A percentile compares a stretch with the other conserved stretches of the same genome.
phyloP scores from a whole-genome alignment of 495 filamentous ascomycete species.

The Thozetella sp. region DNA sequence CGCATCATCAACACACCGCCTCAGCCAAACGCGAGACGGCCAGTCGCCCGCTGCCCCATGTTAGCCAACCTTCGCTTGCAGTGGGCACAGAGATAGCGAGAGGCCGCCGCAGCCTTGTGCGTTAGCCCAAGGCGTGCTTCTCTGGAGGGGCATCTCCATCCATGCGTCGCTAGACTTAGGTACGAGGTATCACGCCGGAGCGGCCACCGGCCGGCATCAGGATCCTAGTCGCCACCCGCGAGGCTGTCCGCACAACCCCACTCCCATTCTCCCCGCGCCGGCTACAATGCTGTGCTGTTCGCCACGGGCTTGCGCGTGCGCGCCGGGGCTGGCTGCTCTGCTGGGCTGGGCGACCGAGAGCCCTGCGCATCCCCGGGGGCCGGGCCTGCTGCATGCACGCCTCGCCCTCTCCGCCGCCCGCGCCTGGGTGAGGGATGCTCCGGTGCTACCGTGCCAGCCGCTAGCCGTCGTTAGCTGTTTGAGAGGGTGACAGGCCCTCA shows the following conservation, averaged over 20 bases:
- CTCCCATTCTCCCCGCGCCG: background rate
- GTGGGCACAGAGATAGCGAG: background rate
- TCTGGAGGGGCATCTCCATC: background rate
- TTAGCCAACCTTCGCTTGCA: background rate
- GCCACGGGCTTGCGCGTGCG: background rate
- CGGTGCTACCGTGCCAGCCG: background rate
- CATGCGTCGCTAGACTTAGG: too few relatives aligned
- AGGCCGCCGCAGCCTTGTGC: background rate
- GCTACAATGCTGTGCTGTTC: background rate
- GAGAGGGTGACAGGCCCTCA: background rate
- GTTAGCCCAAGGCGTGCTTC: background rate
- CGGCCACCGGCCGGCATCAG: background rate
- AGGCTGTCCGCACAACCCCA: background rate
- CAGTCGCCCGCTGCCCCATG: background rate
- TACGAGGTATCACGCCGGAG: too few relatives aligned
- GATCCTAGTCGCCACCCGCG: background rate
- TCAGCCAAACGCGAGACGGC: background rate
- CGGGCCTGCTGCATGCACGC: background rate
- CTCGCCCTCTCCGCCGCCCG: too few relatives aligned
- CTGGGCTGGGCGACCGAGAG: background rate
- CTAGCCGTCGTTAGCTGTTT: background rate
- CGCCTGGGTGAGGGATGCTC: too few relatives aligned
- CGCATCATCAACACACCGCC: slow-evolving; percentile 1
- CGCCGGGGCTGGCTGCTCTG: background rate
- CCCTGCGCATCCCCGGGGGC: too few relatives aligned